Conservation (phyloP, 1,284 basidiomycete genomes). For the Leccinum pseudoinsigne region DNA sequence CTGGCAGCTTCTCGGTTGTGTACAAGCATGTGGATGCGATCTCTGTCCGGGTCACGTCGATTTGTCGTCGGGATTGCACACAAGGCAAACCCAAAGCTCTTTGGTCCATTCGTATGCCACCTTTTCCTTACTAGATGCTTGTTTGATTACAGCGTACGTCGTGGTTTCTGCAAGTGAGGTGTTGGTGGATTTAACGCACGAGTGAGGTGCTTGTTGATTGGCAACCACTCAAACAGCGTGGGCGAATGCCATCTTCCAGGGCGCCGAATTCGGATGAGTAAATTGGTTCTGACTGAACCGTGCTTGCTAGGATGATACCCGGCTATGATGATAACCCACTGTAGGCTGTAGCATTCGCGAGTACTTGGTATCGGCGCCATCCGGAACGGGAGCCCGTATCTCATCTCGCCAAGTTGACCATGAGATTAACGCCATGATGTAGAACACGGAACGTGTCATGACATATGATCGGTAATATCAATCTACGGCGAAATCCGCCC, state of each 20-base stretch:
- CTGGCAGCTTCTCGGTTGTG: conserved; percentile 34
- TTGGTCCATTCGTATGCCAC: conserved; percentile 43
- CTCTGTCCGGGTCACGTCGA: conserved; percentile 48
- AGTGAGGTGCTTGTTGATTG: not conserved
- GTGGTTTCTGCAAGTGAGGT: not conserved
- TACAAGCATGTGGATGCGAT: conserved; percentile 58
- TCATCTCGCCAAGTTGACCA: not conserved
- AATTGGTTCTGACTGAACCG: not conserved
- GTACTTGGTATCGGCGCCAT: not conserved
- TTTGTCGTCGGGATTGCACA: conserved; percentile 51
- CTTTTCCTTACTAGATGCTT: conserved; percentile 53
- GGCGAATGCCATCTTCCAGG: not conserved
- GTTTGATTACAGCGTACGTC: conserved; percentile 49
- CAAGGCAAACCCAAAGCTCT: conserved; percentile 53
- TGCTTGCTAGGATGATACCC: not conserved
- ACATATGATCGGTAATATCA: not conserved
- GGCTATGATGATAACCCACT: not conserved
- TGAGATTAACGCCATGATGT: not conserved
- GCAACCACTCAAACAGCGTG: not conserved
- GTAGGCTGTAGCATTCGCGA: not conserved
- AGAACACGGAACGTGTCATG: not conserved
- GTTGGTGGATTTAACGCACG: not conserved
- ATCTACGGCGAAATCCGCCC: not conserved
- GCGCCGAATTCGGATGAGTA: not conserved
- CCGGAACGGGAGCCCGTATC: not conserved